These are phyloP conservation scores for Chaetomium sp. DNA, from an alignment of 2,329 filamentous ascomycete species.

Conservation along the genomic window DNA sequence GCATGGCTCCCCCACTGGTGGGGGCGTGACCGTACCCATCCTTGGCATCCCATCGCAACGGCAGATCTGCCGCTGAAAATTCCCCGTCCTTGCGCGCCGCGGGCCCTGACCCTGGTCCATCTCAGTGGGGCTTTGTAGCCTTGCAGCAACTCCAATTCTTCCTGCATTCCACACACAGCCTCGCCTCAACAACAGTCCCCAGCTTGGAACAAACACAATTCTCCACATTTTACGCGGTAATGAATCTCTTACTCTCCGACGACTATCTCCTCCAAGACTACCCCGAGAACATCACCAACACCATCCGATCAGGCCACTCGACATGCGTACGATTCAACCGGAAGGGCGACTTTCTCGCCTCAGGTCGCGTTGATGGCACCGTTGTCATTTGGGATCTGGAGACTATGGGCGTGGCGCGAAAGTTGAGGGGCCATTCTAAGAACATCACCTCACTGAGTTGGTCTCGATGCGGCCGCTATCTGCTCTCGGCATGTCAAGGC, in stretches of 20 bases:
- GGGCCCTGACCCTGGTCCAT: neutral
- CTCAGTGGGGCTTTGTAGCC: slow-evolving; percentile 23
- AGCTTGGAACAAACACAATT: neutral
- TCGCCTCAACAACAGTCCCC: slow-evolving; percentile 9
- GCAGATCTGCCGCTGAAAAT: slow-evolving; percentile 20
- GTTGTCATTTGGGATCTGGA: slow-evolving; percentile 97
- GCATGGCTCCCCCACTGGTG: neutral
- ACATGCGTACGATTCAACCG: slow-evolving; percentile 84
- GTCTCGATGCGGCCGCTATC: slow-evolving; percentile 87
- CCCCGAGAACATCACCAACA: slow-evolving; percentile 85
- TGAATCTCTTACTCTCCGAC: slow-evolving; percentile 64
- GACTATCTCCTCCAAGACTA: slow-evolving; percentile 75
- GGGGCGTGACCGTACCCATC: neutral
- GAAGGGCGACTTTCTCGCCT: slow-evolving; percentile 90
- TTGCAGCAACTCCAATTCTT: slow-evolving; percentile 23
- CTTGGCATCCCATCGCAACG: slow-evolving; percentile 9
- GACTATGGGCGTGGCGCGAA: slow-evolving; percentile 93
- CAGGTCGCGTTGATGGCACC: slow-evolving; percentile 89
- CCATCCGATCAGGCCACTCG: slow-evolving; percentile 72
- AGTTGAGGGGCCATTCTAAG: slow-evolving; percentile 87
- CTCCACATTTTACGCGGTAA: slow-evolving; percentile 37
- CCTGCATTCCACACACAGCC: slow-evolving; percentile 2
- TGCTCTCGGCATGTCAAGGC: slow-evolving; percentile 90
- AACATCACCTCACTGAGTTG: slow-evolving; percentile 95
- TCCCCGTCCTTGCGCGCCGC: neutral